Base-by-base conservation (phyloP, 2,329 filamentous ascomycete species). In the Cercospora beticola region DNA sequence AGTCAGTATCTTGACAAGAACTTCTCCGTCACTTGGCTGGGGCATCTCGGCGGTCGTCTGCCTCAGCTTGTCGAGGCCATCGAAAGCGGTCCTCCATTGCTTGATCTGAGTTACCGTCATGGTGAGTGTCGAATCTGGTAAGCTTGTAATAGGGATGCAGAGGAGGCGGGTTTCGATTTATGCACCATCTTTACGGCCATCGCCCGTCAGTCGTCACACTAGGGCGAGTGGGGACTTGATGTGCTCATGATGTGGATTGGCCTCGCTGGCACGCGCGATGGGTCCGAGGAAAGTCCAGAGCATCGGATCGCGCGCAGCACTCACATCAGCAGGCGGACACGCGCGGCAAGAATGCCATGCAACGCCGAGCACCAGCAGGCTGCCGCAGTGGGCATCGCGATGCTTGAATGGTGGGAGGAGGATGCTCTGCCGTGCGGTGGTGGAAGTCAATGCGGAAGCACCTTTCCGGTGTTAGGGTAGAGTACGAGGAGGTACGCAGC, bases 1-100 rank as follows among this genome's bases (percentile, higher is more conserved):
- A n/a, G 83, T 79, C 61, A 80, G 79, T 31, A 87, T 79, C 74
- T 85, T 82, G 14, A 86, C 83, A 23, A 87, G 76, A 2, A 87
- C 85, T 68, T 83, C 81, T 60, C 81, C 78, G 57, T 81, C 75
- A 23, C 77, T 77, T 4, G 78, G 78, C 16, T 68, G 64, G 3
- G 80, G 78, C 65, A 77, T 77, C 1, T 79, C 74, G 21, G 72
- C 75, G 52, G 79, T 78, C 52, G 74, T 75, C 62, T 79, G 72
- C 30, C 70, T 74, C 65, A 83, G 70, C 61, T 81, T 81, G 73
- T 82, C 81, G 16, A 83, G 75, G 5, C 81, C 81, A 75, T 82
- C 76, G 70, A 82, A 81, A 40, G 74, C 74, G 14, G 81, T 82
- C 56, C 79, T 75, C 82, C 81, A 83, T 31, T 70, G 65, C 52